A percentile compares a stretch with the other conserved stretches of the same genome.
Conservation (phyloP, 2,329 filamentous ascomycete genomes). For the Venturia asperata region DNA sequence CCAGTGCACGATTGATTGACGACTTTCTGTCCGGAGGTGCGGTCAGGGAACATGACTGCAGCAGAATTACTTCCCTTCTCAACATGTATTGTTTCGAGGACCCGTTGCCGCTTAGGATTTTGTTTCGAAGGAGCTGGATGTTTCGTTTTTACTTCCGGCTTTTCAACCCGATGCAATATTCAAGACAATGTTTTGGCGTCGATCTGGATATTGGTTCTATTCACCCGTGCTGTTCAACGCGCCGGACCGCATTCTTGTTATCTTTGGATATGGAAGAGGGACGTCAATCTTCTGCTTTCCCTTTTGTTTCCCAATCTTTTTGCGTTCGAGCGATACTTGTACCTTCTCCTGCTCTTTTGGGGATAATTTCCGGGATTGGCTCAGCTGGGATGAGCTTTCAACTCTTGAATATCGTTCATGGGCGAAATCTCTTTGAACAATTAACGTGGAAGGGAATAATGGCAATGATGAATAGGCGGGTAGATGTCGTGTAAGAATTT, state of each 20-base stretch:
- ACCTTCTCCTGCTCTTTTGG: not conserved
- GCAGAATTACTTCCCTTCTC: not conserved
- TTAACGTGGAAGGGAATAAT: not conserved
- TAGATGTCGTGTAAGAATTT: not conserved
- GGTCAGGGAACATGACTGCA: not conserved
- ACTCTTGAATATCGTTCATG: not conserved
- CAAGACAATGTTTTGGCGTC: not conserved
- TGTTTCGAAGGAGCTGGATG: not conserved
- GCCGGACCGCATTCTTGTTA: not conserved
- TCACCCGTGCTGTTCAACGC: not conserved
- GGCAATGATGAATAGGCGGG: not conserved
- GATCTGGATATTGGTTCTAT: not conserved
- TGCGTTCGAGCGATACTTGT: not conserved
- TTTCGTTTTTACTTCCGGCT: not conserved
- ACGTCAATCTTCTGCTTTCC: not conserved
- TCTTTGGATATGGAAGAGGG: not conserved
- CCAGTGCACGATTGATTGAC: not conserved
- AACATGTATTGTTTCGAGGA: not conserved
- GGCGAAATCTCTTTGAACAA: not conserved
- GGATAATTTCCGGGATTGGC: not conserved
- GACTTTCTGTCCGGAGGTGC: not conserved
- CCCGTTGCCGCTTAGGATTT: not conserved
- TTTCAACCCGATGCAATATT: not conserved
- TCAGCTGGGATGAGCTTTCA: conserved; percentile 10
- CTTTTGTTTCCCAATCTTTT: not conserved